These are phyloP conservation scores for Lolium perenne DNA, from an alignment of 176 grass and related monocot species.

Conservation along the genomic window DNA sequence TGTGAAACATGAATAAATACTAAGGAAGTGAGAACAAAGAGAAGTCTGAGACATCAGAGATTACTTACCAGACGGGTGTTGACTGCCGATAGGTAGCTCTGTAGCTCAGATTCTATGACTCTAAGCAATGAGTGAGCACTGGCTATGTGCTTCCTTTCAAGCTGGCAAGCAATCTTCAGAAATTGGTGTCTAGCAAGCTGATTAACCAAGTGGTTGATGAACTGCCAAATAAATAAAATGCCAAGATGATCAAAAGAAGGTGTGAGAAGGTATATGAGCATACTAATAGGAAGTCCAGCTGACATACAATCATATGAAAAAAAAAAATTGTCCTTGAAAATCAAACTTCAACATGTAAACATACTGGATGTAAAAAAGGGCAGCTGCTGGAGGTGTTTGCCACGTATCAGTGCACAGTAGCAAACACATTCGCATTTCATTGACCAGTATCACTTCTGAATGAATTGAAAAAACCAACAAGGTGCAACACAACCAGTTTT, in stretches of 20 bases:
- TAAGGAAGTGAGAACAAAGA: constrained; percentile 3
- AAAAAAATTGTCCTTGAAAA: background rate
- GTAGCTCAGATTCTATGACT: constrained; percentile 91
- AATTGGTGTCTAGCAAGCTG: constrained; percentile 91
- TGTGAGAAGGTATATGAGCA: background rate
- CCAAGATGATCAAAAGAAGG: constrained; percentile 33
- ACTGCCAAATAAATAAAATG: constrained; percentile 59
- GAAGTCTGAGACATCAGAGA: background rate
- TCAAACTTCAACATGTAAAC: constrained; percentile 18
- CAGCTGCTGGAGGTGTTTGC: constrained; percentile 5
- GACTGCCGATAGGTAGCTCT: constrained; percentile 80
- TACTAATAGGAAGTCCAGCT: background rate
- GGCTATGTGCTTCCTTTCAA: constrained; percentile 86
- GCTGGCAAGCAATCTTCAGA: constrained; percentile 92
- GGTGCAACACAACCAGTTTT: constrained; percentile 22
- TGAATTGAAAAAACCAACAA: constrained; percentile 2
- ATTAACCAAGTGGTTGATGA: constrained; percentile 97
- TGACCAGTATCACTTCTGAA: background rate
- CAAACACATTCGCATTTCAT: constrained; percentile 1
- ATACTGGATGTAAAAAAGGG: background rate
- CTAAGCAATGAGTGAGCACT: constrained; percentile 80
- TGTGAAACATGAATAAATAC: constrained; percentile 8
- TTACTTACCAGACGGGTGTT: constrained; percentile 78
- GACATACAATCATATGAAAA: background rate
- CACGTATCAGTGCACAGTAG: background rate